phyloP scores from a whole-genome alignment of 208 protist species.

The Crithidia fasciculata region DNA sequence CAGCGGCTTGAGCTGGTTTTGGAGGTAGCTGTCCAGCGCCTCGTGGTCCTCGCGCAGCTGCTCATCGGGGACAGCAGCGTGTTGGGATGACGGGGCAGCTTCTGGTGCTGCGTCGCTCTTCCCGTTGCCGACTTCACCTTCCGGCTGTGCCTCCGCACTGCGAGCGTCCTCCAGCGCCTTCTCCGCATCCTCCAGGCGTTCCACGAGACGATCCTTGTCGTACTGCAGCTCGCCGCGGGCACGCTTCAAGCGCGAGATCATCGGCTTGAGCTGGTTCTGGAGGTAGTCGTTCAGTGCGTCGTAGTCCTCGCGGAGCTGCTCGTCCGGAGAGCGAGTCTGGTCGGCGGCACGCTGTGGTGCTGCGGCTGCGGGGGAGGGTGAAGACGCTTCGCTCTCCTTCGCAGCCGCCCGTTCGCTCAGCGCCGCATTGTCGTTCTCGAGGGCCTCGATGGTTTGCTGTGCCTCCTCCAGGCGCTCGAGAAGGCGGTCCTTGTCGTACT shows the following conservation, averaged over 20 bases:
- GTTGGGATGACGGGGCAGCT: slow-evolving; percentile 23
- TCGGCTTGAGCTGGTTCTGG: slow-evolving; percentile 33
- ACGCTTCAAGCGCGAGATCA: slow-evolving; percentile 15
- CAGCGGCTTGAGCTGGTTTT: slow-evolving; percentile 21
- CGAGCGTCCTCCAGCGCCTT: not conserved
- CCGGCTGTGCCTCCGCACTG: not conserved
- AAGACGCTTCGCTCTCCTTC: too few relatives aligned
- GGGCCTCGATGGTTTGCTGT: not conserved
- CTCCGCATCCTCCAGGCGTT: not conserved
- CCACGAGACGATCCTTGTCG: not conserved
- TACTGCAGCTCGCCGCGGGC: slow-evolving; percentile 8
- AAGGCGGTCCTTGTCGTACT: slow-evolving; percentile 25
- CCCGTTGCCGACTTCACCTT: too few relatives aligned
- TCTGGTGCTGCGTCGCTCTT: slow-evolving; percentile 14
- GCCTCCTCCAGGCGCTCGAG: not conserved
- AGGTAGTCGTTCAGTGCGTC: slow-evolving; percentile 23
- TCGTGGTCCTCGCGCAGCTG: slow-evolving; percentile 36
- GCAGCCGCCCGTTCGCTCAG: too few relatives aligned
- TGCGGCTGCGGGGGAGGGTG: too few relatives aligned
- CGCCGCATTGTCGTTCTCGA: slow-evolving; percentile 13
- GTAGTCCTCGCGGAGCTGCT: not conserved
- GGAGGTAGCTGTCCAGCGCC: slow-evolving; percentile 26
- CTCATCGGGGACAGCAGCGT: not conserved
- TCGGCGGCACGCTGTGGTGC: too few relatives aligned
- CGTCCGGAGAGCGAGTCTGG: too few relatives aligned